Conservation (phyloP, 371 early-diverging fungal genomes). For the Rhizopus microsporus region DNA sequence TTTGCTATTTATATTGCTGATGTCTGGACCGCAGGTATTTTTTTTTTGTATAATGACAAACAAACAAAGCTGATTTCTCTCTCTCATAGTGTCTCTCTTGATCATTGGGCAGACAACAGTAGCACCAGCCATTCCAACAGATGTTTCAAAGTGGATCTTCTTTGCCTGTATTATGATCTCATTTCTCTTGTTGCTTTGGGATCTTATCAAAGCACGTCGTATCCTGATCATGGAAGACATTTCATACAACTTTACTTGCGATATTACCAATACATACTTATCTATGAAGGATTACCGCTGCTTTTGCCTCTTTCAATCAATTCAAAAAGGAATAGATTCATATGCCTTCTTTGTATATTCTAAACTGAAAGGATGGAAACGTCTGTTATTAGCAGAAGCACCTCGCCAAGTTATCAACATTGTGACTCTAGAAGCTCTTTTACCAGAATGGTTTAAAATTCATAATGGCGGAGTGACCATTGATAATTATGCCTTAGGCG, state of each 20-base stretch:
- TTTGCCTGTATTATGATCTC: slow-evolving; percentile 71
- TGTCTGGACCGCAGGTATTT: slow-evolving; percentile 65
- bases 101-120: slow-evolving; percentile 34
- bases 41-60: neutral
- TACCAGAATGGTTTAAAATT: slow-evolving; percentile 35
- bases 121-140: slow-evolving; percentile 36
- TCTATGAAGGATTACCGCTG: slow-evolving; percentile 66
- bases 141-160: slow-evolving; percentile 63
- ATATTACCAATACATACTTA: slow-evolving; percentile 69
- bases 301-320: slow-evolving; percentile 80
- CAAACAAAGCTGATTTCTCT: neutral
- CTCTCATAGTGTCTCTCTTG: slow-evolving; percentile 19
- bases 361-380: slow-evolving; percentile 85
- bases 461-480: slow-evolving; percentile 17
- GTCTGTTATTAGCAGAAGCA: slow-evolving; percentile 81
- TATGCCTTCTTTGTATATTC: slow-evolving; percentile 88
- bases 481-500: slow-evolving; percentile 29
- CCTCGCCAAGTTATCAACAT: slow-evolving; percentile 77
- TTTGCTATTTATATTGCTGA: slow-evolving; percentile 76
- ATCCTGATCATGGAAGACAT: slow-evolving; percentile 74
- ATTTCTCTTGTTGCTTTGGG: slow-evolving; percentile 69
- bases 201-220: slow-evolving; percentile 66
- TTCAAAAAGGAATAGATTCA: slow-evolving; percentile 66
- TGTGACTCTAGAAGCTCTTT: slow-evolving; percentile 35
- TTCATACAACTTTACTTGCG: slow-evolving; percentile 75